Base-by-base conservation (phyloP, 2,329 filamentous ascomycete genomes). In the Claviceps pazoutovae region DNA sequence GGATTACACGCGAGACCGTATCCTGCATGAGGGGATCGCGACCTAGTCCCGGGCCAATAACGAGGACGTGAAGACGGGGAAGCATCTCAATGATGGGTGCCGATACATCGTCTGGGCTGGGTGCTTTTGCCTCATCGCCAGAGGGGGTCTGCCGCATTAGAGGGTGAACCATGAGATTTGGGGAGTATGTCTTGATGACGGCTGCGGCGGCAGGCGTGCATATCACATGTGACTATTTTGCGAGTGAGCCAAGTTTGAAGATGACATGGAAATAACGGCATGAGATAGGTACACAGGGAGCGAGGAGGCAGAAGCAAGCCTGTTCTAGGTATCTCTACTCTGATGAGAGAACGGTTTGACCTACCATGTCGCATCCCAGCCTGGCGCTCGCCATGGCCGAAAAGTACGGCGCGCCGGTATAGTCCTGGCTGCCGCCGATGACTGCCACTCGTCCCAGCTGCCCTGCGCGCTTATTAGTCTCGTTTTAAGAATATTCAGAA, bases 111-210 rank as follows among this genome's bases (percentile, higher is more conserved):
- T 72, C 73, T 1, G 84, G 75, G 58, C 80, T 74, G 16, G 51
- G 13, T 72, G 72, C 52, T 84, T 78, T 1, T 54, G 56, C 57
- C 50, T 56, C 58, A 51, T 74, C 68, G 36, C 38, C 48, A 2
- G 64, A 53, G 11, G 68, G 63, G 46, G 81, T 79, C 68, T 93
- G 88, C 34, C 88, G 86, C 81, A 98, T 91, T 58, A 96, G 79
- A 1, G 93, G 93, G 67, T 97, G 93, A 11, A 98, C 93, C 91
- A 98, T 98, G 30, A 98, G 76, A 66, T 97, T 96, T 2, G 93
- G 93, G 19, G 90, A 96, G 72, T 97, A 98, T 4, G 88, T 88
- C 73, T 98, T 98, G 71, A 98, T 95, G 39, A 96, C 90, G 62
- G 80, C 76, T 46, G 78, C 88, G 2, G 93, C 93, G 51, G 79